These are phyloP conservation scores for Colletotrichum tabaci DNA, from an alignment of 2,329 filamentous ascomycete species.

Conservation along the genomic window DNA sequence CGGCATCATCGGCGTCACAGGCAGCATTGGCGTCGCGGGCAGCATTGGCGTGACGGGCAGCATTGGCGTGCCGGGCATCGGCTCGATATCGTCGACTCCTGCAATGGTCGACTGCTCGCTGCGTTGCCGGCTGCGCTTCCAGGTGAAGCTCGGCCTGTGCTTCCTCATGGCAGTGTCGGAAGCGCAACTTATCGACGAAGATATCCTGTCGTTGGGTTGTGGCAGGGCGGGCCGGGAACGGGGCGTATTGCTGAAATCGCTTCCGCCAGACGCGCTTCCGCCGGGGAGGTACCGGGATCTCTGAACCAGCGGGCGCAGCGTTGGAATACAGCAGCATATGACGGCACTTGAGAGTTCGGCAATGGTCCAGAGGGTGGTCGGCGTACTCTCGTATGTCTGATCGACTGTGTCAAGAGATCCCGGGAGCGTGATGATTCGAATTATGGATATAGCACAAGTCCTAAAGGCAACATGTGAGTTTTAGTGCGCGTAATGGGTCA, in stretches of 20 bases:
- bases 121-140: constrained; percentile 22
- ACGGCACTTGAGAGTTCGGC: constrained; percentile 58
- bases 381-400: constrained; percentile 51
- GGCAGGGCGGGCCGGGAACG: too few relatives aligned
- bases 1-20: neutral
- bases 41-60: neutral
- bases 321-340: constrained; percentile 57
- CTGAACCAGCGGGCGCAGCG: constrained; percentile 50
- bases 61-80: neutral
- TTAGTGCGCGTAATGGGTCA: neutral
- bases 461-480: neutral
- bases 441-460: constrained; percentile 35
- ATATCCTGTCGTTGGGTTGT: neutral
- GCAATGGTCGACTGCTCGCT: constrained; percentile 27
- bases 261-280: neutral
- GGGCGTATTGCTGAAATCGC: neutral
- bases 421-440: constrained; percentile 52
- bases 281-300: neutral
- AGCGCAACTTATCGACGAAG: constrained; percentile 22
- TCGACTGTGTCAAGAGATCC: constrained; percentile 48
- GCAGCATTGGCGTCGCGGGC: neutral
- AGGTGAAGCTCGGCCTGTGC: constrained; percentile 24
- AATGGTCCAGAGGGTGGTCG: constrained; percentile 55
- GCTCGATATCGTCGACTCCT: constrained; percentile 29
- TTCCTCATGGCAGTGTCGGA: constrained; percentile 28